These are phyloP conservation scores for Blastobotrys chiropterorum DNA, from an alignment of 805 yeast genomes.

Conservation along the genomic window DNA sequence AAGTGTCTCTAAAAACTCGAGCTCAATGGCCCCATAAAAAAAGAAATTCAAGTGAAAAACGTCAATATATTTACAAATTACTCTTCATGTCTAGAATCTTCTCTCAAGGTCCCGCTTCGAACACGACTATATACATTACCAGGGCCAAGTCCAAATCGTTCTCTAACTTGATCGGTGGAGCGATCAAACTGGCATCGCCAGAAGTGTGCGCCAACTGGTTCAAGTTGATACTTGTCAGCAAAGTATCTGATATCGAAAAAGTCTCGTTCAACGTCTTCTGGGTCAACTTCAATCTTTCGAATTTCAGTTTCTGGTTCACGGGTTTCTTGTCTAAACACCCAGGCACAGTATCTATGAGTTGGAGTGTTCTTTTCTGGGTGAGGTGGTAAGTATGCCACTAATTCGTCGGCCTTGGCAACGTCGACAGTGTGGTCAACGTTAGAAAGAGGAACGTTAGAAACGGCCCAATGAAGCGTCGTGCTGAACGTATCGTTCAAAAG, in stretches of 20 bases:
- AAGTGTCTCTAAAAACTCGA: too few species aligned
- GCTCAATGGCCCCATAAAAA: neutral
- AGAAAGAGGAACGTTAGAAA: conserved; percentile 56
- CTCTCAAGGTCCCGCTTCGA: neutral
- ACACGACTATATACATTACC: conserved; percentile 54
- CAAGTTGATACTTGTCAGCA: conserved; percentile 46
- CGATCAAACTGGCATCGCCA: conserved; percentile 87
- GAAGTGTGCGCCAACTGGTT: conserved; percentile 85
- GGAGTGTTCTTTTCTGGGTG: conserved; percentile 85
- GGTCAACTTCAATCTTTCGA: conserved; percentile 2
- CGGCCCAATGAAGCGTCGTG: conserved; percentile 73
- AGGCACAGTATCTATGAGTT: conserved; percentile 73
- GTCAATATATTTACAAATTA: neutral
- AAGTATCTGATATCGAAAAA: conserved; percentile 70
- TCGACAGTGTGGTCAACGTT: conserved; percentile 54
- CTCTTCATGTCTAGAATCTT: neutral
- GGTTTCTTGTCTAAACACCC: conserved; percentile 76
- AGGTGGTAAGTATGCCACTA: conserved; percentile 68
- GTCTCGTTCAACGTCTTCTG: conserved; percentile 33
- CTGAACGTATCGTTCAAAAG: conserved; percentile 57
- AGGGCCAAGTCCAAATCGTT: conserved; percentile 59
- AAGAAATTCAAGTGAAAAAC: neutral
- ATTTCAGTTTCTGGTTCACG: conserved; percentile 3
- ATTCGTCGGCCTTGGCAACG: conserved; percentile 24
- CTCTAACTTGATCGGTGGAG: conserved; percentile 61